Evolutionary conservation across 192 early-diverging fungal genomes (phyloP), one percentile per base, ranked within the genome.

Genomic region (Coemansia guatemalensis): DNA sequence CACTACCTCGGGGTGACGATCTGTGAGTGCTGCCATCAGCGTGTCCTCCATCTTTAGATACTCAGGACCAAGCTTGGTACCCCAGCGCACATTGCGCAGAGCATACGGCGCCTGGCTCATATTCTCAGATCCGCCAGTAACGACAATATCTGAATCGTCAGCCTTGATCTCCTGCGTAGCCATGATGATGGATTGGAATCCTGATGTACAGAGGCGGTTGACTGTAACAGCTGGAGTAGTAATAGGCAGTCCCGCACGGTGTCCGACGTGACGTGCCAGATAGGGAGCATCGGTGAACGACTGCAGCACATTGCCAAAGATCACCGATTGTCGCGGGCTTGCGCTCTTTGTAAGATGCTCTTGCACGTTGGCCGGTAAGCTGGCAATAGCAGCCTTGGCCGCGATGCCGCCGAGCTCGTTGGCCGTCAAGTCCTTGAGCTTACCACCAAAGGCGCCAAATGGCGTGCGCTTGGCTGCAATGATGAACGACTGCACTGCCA

Each of bases 121-220:
- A 82, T 82, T 95, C 76, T 98, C 96, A 27, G 94, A 69, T 58
- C 96, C 95, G 65, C 95, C 94, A 2, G 93, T 88, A 62, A 97
- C 69, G 1, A 95, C 93, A 62, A 96, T 81, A 30, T 92, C 85
- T 22, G 91, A 81, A 48, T 96, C 95, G 17, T 92, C 93, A 8
- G 78, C 55, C 32, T 86, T 65, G 71, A 99, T 97, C 64, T 99
- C 95, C 58, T 97, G 96, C 18, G 89, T 92, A n/a, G 86, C 93
- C 62, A 90, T 93, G 69, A 99, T 91, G 57, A 99, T 90, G 47
- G 90, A 77, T 82, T 99, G 94, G 86, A 98, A 95, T 18, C 96
- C 96, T 5, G 93, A 95, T 17, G 95, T 95, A 74, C 96, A 98
- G 24, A 98, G 91, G 23, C 96, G 88, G 85, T 98, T 98, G 71